Percentiles rank a stretch among this genome's conserved stretches.
Evolutionary conservation across 1,284 basidiomycete genomes (phyloP).

Genomic region (Pseudozyma thailandica): DNA sequence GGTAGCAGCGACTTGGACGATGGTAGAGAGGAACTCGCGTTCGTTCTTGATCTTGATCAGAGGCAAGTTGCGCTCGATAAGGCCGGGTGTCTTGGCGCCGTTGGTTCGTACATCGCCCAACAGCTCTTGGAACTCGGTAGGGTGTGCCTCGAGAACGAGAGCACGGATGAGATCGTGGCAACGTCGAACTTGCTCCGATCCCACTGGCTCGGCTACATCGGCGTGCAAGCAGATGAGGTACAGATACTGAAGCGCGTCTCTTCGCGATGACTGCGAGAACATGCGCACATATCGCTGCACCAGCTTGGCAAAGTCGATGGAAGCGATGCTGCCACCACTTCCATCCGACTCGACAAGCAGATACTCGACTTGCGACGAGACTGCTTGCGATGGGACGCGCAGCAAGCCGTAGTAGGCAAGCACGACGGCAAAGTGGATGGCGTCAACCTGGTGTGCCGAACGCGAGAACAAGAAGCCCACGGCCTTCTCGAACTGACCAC

Average conservation of each 20-base stretch:
- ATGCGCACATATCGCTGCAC: slow-evolving; percentile 92
- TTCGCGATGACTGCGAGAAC: slow-evolving; percentile 89
- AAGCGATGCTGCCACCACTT: slow-evolving; percentile 55
- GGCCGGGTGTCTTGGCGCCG: slow-evolving; percentile 85
- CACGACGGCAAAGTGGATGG: slow-evolving; percentile 91
- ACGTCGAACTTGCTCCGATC: slow-evolving; percentile 83
- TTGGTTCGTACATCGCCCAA: slow-evolving; percentile 90
- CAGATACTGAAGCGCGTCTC: slow-evolving; percentile 93
- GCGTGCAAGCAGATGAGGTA: slow-evolving; percentile 83
- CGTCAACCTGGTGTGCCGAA: slow-evolving; percentile 88
- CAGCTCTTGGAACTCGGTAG: slow-evolving; percentile 78
- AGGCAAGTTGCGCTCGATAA: slow-evolving; percentile 83
- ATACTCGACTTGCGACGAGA: slow-evolving; percentile 76
- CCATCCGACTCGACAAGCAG: slow-evolving; percentile 36
- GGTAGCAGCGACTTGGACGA: slow-evolving; percentile 83
- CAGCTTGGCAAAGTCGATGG: slow-evolving; percentile 81
- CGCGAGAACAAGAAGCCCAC: slow-evolving; percentile 90
- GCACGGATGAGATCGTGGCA: slow-evolving; percentile 88
- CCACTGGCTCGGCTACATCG: slow-evolving; percentile 75
- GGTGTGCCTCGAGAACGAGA: slow-evolving; percentile 85
- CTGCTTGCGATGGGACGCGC: slow-evolving; percentile 80
- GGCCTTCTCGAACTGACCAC: slow-evolving; percentile 94
- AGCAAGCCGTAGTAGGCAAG: slow-evolving; percentile 93
- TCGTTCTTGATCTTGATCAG: slow-evolving; percentile 80
- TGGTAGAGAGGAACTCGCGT: slow-evolving; percentile 81